phyloP scores from a whole-genome alignment of 1,284 basidiomycete species.

The Inonotus obliquus region DNA sequence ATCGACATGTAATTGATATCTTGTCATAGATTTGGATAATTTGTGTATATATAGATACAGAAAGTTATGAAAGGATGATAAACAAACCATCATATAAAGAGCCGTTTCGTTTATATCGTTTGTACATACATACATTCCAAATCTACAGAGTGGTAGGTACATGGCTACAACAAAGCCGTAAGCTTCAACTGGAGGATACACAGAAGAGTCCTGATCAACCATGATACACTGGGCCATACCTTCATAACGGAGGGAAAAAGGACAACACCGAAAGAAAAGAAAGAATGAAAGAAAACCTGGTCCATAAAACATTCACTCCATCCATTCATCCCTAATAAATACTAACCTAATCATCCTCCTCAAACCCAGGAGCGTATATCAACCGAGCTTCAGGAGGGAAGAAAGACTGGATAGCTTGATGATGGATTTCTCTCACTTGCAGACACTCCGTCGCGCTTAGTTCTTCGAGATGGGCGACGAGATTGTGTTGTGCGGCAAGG shows the following conservation, averaged over 20 bases:
- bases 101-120: not conserved
- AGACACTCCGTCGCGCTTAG: constrained; percentile 46
- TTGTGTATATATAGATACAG: not conserved
- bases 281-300: not conserved
- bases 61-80: not conserved
- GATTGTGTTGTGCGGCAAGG: constrained; percentile 22
- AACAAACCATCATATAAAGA: not conserved
- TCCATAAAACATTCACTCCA: not conserved
- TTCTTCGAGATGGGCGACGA: constrained; percentile 33
- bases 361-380: constrained; percentile 8
- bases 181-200: not conserved
- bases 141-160: not conserved
- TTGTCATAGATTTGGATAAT: not conserved
- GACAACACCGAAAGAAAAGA: not conserved
- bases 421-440: constrained; percentile 39
- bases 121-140: not conserved
- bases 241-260: not conserved
- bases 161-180: not conserved
- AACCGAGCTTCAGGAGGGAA: constrained; percentile 2
- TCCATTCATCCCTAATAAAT: not conserved
- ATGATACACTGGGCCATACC: not conserved
- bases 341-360: constrained; percentile 3
- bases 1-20: constrained; percentile 1
- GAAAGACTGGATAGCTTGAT: constrained; percentile 29
- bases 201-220: not conserved